Evolutionary conservation across 257 asterid genomes (phyloP).

Genomic region (Fraxinus pennsylvanica): DNA sequence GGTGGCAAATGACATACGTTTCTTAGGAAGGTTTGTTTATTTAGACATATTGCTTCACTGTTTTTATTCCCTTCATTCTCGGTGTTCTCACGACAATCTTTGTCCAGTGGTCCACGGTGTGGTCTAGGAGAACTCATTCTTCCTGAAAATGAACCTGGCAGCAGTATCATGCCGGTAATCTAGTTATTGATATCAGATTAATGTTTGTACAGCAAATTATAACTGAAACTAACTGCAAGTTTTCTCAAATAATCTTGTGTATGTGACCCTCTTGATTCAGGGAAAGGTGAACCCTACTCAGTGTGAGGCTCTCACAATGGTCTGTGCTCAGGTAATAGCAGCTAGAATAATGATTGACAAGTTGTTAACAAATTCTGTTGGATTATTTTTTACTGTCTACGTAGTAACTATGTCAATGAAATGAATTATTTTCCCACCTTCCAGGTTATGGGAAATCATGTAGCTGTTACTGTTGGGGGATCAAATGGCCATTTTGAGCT

Average conservation of each 20-base stretch:
- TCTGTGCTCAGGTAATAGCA: conserved; percentile 85
- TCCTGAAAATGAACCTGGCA: conserved; percentile 99
- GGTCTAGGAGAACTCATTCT: conserved; percentile 97
- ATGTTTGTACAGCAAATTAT: neutral
- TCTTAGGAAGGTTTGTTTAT: conserved; percentile 81
- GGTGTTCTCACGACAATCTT: conserved; percentile 30
- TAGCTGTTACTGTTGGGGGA: conserved; percentile 90
- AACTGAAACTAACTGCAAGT: conserved; percentile 6
- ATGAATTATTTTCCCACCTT: conserved; percentile 3
- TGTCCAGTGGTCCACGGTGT: conserved; percentile 94
- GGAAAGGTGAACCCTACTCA: conserved; percentile 99
- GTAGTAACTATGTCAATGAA: neutral
- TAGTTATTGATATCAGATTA: conserved; percentile 11
- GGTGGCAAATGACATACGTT: conserved; percentile 93
- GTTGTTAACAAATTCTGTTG: conserved; percentile 7
- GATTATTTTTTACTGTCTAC: conserved; percentile 9
- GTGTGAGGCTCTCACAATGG: conserved; percentile 98
- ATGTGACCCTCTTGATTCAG: conserved; percentile 40
- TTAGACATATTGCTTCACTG: conserved; percentile 19
- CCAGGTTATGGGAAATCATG: conserved; percentile 93
- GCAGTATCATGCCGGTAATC: conserved; percentile 98
- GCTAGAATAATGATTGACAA: conserved; percentile 15
- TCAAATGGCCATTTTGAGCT: conserved; percentile 94
- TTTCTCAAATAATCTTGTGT: conserved; percentile 22
- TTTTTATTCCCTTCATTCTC: conserved; percentile 16